Conservation (phyloP, 2,329 filamentous ascomycete species). For the Pseudogymnoascus sp. region DNA sequence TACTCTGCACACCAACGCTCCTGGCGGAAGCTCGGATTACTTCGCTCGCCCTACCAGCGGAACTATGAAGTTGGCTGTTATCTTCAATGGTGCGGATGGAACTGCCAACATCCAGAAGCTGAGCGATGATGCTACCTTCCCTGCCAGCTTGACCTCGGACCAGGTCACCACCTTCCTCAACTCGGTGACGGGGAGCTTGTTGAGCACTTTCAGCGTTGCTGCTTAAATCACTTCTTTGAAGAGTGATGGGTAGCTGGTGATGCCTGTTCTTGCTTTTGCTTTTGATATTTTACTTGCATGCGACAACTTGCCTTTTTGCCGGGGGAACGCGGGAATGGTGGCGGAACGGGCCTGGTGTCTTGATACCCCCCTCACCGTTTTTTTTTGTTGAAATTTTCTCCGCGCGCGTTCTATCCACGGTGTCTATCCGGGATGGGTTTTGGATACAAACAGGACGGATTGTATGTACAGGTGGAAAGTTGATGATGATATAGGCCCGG, state of each 20-base stretch:
- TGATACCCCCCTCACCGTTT: not conserved
- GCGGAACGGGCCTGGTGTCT: not conserved
- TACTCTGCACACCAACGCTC: constrained; percentile 58
- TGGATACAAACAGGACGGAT: not conserved
- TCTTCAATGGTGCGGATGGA: constrained; percentile 48
- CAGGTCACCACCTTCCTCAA: constrained; percentile 26
- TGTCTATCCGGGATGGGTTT: not conserved
- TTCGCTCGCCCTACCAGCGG: constrained; percentile 57
- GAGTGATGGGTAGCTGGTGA: not conserved
- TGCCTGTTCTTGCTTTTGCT: not conserved
- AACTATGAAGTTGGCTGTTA: constrained; percentile 57
- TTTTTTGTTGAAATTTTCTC: not conserved
- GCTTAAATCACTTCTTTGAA: not conserved
- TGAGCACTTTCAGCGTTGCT: not conserved
- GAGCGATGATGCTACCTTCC: constrained; percentile 36
- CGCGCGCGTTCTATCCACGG: not conserved
- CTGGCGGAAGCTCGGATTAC: constrained; percentile 64
- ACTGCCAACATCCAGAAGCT: constrained; percentile 52
- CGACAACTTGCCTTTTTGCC: not conserved
- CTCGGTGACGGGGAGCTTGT: not conserved
- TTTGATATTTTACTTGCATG: not conserved
- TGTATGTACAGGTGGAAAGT: not conserved
- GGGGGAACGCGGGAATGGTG: not conserved
- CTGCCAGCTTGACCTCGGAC: constrained; percentile 33
- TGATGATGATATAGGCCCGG: not conserved